A percentile compares a stretch with the other conserved stretches of the same genome.
Evolutionary conservation across 805 yeast species (phyloP).

Genomic region (Lachancea dasiensis): DNA sequence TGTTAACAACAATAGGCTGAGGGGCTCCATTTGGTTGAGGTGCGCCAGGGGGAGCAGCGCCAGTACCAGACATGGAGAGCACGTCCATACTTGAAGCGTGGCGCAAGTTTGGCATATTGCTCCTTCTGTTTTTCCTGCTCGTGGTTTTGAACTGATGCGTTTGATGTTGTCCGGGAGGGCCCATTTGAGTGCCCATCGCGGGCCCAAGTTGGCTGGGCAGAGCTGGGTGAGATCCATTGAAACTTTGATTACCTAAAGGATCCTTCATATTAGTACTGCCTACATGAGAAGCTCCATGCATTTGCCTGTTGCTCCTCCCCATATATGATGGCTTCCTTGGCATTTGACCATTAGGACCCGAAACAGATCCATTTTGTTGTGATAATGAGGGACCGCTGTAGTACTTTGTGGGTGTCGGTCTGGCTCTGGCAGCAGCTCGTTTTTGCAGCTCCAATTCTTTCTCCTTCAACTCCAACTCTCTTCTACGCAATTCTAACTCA

Average conservation of each 20-base stretch:
- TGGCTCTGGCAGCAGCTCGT: slow-evolving; percentile 15
- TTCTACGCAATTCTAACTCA: slow-evolving; percentile 30
- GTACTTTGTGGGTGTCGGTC: slow-evolving; percentile 5
- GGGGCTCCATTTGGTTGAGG: no score
- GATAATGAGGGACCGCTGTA: slow-evolving; percentile 15
- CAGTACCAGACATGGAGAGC: slow-evolving; percentile 9
- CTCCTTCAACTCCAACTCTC: slow-evolving; percentile 33
- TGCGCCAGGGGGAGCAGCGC: slow-evolving; percentile 7
- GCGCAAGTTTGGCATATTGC: slow-evolving; percentile 30
- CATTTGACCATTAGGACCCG: slow-evolving; percentile 2
- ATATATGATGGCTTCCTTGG: slow-evolving; percentile 18
- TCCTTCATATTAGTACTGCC: slow-evolving; percentile 22
- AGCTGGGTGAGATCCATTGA: neutral
- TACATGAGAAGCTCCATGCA: slow-evolving; percentile 25
- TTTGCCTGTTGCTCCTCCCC: slow-evolving; percentile 23
- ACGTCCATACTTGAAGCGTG: slow-evolving; percentile 26
- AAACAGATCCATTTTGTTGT: slow-evolving; percentile 7
- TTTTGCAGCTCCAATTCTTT: slow-evolving; percentile 30
- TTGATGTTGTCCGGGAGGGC: slow-evolving; percentile 10
- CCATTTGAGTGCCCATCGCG: slow-evolving; percentile 8
- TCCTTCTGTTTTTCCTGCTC: slow-evolving; percentile 33
- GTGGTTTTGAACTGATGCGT: slow-evolving; percentile 28
- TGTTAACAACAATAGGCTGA: slow-evolving; percentile 3
- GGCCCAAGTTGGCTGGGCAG: neutral
- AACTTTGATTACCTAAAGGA: slow-evolving; percentile 12